Percentiles rank a stretch among this genome's conserved stretches.
Evolutionary conservation across 495 filamentous ascomycete genomes (phyloP).

Genomic region (Hamigera avellanea): DNA sequence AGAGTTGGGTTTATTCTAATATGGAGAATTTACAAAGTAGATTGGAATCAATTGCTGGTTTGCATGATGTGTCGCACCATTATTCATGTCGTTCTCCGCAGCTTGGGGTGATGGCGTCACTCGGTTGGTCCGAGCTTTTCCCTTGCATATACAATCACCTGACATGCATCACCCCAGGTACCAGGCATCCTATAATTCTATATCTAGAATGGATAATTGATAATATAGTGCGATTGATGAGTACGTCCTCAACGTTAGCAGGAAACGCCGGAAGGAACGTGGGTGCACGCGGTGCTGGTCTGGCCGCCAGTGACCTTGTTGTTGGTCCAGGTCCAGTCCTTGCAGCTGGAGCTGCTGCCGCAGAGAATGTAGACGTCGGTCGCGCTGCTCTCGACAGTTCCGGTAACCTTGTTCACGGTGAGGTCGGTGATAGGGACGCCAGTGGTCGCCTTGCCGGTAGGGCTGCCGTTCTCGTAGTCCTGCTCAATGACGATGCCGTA

Average conservation of each 20-base stretch:
- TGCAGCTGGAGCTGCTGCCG: constrained; percentile 31
- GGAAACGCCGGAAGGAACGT: background rate
- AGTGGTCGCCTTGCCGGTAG: constrained; percentile 46
- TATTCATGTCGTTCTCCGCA: too few relatives aligned
- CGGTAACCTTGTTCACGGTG: constrained; percentile 39
- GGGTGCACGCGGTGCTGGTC: background rate
- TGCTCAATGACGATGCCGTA: constrained; percentile 61
- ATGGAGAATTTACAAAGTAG: background rate
- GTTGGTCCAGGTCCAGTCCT: constrained; percentile 37
- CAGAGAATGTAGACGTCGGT: constrained; percentile 44
- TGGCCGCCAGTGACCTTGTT: constrained; percentile 37
- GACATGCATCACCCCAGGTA: too few relatives aligned
- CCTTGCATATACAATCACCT: too few relatives aligned
- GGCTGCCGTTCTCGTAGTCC: constrained; percentile 54
- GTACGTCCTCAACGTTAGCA: background rate
- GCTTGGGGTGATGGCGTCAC: too few relatives aligned
- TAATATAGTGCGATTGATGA: too few relatives aligned
- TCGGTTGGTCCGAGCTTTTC: too few relatives aligned
- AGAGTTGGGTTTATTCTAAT: background rate
- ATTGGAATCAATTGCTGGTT: background rate
- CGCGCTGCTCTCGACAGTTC: constrained; percentile 32
- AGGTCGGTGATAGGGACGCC: constrained; percentile 52
- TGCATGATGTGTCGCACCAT: too few relatives aligned
- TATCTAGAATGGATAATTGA: too few relatives aligned
- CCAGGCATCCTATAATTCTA: too few relatives aligned